Conservation (phyloP, 2,329 filamentous ascomycete genomes). For the Epichloe festucae region DNA sequence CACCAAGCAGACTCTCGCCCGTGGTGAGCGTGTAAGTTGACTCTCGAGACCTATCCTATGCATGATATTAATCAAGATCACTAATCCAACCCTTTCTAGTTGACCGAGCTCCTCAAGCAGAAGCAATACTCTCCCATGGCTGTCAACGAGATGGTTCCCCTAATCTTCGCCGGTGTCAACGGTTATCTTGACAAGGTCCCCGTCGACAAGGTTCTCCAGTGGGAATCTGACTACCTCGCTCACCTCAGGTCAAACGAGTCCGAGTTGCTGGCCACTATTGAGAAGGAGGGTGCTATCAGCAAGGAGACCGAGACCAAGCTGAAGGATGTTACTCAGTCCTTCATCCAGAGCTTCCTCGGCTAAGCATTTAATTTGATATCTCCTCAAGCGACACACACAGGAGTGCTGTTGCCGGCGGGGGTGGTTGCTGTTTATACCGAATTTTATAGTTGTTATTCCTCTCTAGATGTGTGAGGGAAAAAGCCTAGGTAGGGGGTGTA, state of each 20-base stretch:
- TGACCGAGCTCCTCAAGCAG: slow-evolving; percentile 98
- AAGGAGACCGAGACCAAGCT: slow-evolving; percentile 82
- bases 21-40: slow-evolving; percentile 85
- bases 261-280: slow-evolving; percentile 72
- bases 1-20: slow-evolving; percentile 95
- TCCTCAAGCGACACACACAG: slow-evolving; percentile 19
- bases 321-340: slow-evolving; percentile 61
- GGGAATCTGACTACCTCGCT: slow-evolving; percentile 88
- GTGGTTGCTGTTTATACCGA: slow-evolving; percentile 38
- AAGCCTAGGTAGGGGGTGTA: slow-evolving; percentile 27
- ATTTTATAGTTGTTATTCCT: slow-evolving; percentile 23
- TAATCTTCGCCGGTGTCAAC: slow-evolving; percentile 99
- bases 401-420: slow-evolving; percentile 18
- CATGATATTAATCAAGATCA: neutral
- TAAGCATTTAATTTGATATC: slow-evolving; percentile 28
- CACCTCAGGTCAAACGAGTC: slow-evolving; percentile 86
- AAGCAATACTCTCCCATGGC: slow-evolving; percentile 99
- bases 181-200: slow-evolving; percentile 82
- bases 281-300: slow-evolving; percentile 91
- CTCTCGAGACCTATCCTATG: too few species aligned
- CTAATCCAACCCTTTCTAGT: slow-evolving; percentile 25
- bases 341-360: slow-evolving; percentile 84
- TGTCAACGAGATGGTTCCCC: slow-evolving; percentile 98
- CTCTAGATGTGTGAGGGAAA: slow-evolving; percentile 32
- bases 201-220: slow-evolving; percentile 79